A percentile compares a stretch with the other conserved stretches of the same genome.
phyloP scores from a whole-genome alignment of 768 basidiomycete species.

The Saitozyma podzolica region DNA sequence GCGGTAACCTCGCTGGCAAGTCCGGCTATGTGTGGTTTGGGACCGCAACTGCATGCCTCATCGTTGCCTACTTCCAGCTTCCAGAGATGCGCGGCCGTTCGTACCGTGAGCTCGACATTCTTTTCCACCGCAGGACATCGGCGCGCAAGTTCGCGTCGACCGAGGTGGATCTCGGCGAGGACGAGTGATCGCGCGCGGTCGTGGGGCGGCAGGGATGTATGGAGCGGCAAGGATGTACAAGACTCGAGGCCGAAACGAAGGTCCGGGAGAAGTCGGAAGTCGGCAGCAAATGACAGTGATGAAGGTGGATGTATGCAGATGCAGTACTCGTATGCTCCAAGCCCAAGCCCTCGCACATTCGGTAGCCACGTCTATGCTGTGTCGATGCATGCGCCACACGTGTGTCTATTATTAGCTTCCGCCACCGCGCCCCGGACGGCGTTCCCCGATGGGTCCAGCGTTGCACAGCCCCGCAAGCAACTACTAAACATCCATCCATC shows the following conservation, averaged over 20 bases:
- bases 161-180: constrained; percentile 18
- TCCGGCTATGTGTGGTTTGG: constrained; percentile 35
- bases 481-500: too few relatives aligned
- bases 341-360: background rate
- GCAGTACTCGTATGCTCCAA: too few relatives aligned
- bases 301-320: too few relatives aligned
- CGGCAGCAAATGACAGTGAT: too few relatives aligned
- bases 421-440: too few relatives aligned
- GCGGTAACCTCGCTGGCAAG: constrained; percentile 33
- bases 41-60: constrained; percentile 18
- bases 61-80: constrained; percentile 37
- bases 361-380: background rate
- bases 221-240: too few relatives aligned
- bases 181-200: background rate
- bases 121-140: constrained; percentile 38
- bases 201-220: background rate
- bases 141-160: constrained; percentile 39
- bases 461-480: too few relatives aligned
- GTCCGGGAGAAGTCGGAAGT: too few relatives aligned
- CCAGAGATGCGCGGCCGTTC: constrained; percentile 46
- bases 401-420: too few relatives aligned
- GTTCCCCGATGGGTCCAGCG: too few relatives aligned
- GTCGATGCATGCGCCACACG: background rate
- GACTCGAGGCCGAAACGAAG: too few relatives aligned
- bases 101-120: constrained; percentile 49